phyloP scores from a whole-genome alignment of 768 basidiomycete genomes.

The Boletus subcaerulescens region DNA sequence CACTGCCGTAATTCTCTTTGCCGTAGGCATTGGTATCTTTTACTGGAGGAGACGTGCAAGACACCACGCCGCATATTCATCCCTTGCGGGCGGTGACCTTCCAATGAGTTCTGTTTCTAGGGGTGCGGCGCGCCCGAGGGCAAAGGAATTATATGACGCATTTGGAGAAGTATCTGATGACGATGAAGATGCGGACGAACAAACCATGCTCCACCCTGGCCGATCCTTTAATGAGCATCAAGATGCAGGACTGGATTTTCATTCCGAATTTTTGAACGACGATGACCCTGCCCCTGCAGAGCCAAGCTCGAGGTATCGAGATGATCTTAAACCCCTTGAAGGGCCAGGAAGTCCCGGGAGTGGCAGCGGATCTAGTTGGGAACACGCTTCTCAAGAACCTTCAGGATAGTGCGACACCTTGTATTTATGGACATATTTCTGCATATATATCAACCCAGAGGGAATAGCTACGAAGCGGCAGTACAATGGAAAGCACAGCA shows the following conservation, averaged over 20 bases:
- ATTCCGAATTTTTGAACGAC: conserved; percentile 82
- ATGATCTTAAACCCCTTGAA: conserved; percentile 45
- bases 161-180: conserved; percentile 90
- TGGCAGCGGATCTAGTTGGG: conserved; percentile 66
- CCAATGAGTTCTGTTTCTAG: conserved; percentile 71
- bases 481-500: conserved; percentile 13
- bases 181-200: conserved; percentile 76
- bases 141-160: conserved; percentile 94
- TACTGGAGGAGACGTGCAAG: conserved; percentile 68
- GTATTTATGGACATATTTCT: conserved; percentile 23
- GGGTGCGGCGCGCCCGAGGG: conserved; percentile 45
- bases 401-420: conserved; percentile 15
- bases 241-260: conserved; percentile 51
- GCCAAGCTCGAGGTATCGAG: conserved; percentile 40
- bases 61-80: conserved; percentile 49
- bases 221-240: conserved; percentile 32
- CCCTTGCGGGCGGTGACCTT: conserved; percentile 64
- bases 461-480: conserved; percentile 6
- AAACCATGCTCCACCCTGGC: conserved; percentile 53
- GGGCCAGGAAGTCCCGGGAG: conserved; percentile 34
- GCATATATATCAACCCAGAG: conserved; percentile 16
- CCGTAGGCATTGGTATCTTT: conserved; percentile 64
- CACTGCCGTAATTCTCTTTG: conserved; percentile 77
- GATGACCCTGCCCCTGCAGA: conserved; percentile 49
- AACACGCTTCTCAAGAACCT: conserved; percentile 53